phyloP scores from a whole-genome alignment of 2,329 filamentous ascomycete species.

The Simplicillium aogashimaense region DNA sequence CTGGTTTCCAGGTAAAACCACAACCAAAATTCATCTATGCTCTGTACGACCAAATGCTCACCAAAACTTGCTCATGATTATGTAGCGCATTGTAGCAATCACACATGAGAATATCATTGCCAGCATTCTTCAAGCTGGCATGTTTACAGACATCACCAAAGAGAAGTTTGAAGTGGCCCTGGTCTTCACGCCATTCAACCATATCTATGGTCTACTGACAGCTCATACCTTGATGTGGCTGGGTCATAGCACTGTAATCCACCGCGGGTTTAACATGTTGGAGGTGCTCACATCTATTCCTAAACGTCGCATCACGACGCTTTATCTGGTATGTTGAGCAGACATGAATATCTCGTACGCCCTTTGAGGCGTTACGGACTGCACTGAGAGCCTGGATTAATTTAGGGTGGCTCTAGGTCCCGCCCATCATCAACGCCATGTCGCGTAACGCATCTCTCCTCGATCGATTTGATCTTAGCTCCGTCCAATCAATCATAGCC shows the following conservation, averaged over 20 bases:
- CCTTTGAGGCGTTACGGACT: too few species aligned
- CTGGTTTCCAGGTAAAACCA: constrained; percentile 7
- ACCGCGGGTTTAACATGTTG: constrained; percentile 2
- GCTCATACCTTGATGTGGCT: constrained; percentile 1
- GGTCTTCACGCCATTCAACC: constrained; percentile 1
- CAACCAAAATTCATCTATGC: neutral
- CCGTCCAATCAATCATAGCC: constrained; percentile 1
- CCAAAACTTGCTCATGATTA: neutral
- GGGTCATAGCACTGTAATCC: constrained; percentile 1
- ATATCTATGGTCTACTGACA: constrained; percentile 2
- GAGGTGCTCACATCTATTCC: constrained; percentile 1
- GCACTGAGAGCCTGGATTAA: too few species aligned
- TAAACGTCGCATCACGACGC: constrained; percentile 1
- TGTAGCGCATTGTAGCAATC: constrained; percentile 3
- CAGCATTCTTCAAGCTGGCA: constrained; percentile 2
- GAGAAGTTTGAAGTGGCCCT: neutral
- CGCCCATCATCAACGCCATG: constrained; percentile 2
- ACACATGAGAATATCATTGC: constrained; percentile 5
- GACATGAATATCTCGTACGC: too few species aligned
- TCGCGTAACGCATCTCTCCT: constrained; percentile 1
- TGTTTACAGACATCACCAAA: constrained; percentile 1
- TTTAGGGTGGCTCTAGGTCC: neutral
- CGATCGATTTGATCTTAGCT: constrained; percentile 2
- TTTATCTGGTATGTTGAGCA: constrained; percentile 1
- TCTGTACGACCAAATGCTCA: neutral